Percentiles rank a stretch among this genome's conserved stretches.
Evolutionary conservation across 495 filamentous ascomycete genomes (phyloP).

Genomic region (Friedmanniomyces simplex): DNA sequence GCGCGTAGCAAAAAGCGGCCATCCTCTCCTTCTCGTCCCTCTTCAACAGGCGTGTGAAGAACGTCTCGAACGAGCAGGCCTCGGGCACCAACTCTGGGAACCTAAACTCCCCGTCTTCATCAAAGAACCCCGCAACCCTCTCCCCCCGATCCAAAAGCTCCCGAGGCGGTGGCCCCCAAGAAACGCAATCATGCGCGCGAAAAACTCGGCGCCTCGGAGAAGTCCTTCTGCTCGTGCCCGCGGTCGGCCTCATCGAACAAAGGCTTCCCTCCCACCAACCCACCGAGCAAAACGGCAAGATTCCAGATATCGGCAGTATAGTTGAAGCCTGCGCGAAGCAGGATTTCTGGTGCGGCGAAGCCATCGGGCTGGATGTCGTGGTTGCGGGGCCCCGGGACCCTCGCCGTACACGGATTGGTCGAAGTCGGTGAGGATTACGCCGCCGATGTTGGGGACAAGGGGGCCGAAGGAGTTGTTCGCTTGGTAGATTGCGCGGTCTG

Average conservation of each 20-base stretch:
- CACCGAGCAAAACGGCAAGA: conserved; percentile 5
- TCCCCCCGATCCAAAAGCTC: neutral
- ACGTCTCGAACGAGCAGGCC: neutral
- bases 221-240: neutral
- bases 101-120: neutral
- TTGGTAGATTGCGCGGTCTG: conserved; percentile 7
- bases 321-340: conserved; percentile 8
- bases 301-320: conserved; percentile 20
- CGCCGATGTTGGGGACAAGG: neutral
- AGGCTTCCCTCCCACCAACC: neutral
- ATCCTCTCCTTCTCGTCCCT: neutral
- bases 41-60: neutral
- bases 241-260: neutral
- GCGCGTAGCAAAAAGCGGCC: neutral
- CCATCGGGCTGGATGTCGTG: conserved; percentile 1
- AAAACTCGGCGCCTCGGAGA: neutral
- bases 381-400: neutral
- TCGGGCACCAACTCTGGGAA: neutral
- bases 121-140: neutral
- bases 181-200: neutral
- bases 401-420: neutral
- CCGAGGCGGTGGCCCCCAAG: neutral
- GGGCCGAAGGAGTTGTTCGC: conserved; percentile 6
- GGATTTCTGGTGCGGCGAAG: conserved; percentile 12
- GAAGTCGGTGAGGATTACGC: conserved; percentile 2